These are phyloP conservation scores for Trapa incisa DNA, from an alignment of 345 rosid species.

Conservation along the genomic window DNA sequence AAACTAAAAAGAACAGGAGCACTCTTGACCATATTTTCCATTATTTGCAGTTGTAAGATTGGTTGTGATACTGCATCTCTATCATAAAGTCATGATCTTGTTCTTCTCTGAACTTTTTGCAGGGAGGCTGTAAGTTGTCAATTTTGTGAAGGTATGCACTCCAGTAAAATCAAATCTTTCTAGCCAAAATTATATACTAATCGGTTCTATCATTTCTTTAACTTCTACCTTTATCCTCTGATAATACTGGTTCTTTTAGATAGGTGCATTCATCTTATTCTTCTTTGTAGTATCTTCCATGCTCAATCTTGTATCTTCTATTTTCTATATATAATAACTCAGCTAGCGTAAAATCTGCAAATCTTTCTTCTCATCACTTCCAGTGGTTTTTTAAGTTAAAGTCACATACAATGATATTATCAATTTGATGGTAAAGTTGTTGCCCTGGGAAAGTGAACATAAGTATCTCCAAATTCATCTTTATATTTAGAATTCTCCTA, in stretches of 20 bases:
- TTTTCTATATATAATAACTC: too few species aligned
- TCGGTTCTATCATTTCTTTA: neutral
- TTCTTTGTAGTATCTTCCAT: neutral
- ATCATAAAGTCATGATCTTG: neutral
- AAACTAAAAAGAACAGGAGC: neutral
- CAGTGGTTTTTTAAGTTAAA: neutral
- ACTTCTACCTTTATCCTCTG: neutral
- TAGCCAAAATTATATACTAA: neutral
- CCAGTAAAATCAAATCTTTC: neutral
- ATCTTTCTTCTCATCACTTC: too few species aligned
- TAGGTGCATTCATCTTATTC: neutral
- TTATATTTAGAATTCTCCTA: neutral
- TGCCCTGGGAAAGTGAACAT: neutral
- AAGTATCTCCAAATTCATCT: neutral
- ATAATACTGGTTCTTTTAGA: neutral
- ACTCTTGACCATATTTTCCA: neutral
- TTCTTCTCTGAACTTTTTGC: slow-evolving; percentile 16
- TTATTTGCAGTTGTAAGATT: neutral
- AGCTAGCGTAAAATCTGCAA: too few species aligned
- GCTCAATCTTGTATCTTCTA: neutral
- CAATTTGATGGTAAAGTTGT: neutral
- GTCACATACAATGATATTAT: neutral
- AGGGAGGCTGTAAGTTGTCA: slow-evolving; percentile 90
- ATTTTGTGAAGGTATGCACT: slow-evolving; percentile 57
- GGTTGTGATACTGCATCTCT: neutral